Conservation (phyloP, 768 basidiomycete genomes). For the Gyrodon lividus region DNA sequence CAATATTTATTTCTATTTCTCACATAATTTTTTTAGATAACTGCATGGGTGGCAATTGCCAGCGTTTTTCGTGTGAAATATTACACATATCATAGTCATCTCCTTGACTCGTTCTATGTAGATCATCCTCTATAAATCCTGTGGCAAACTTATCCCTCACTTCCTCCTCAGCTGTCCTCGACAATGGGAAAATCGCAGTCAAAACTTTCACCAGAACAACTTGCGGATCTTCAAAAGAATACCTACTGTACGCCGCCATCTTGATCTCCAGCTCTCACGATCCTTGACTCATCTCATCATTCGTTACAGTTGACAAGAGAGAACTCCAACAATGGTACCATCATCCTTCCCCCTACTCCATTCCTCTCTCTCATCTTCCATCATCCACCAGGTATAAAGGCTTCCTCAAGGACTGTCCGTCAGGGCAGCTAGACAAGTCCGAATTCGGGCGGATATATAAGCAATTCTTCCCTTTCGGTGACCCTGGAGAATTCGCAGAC, state of each 20-base stretch:
- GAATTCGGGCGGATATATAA: constrained; percentile 98
- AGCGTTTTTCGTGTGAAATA: constrained; percentile 8
- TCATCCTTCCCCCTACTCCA: constrained; percentile 8
- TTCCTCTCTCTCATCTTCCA: constrained; percentile 10
- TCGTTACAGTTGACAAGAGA: constrained; percentile 83
- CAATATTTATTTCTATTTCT: background rate
- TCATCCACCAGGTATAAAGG: constrained; percentile 84
- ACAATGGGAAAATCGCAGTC: constrained; percentile 97
- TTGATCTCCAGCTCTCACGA: constrained; percentile 8
- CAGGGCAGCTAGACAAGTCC: constrained; percentile 91
- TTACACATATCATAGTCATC: background rate
- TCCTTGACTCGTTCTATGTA: constrained; percentile 1
- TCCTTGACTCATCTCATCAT: constrained; percentile 13
- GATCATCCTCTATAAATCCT: constrained; percentile 2
- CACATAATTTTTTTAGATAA: constrained; percentile 3
- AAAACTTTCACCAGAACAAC: constrained; percentile 92
- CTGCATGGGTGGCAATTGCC: too few species aligned
- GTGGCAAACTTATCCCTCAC: background rate
- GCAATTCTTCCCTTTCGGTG: constrained; percentile 99
- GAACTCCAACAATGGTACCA: constrained; percentile 91
- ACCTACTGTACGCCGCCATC: constrained; percentile 78
- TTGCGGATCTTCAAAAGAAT: constrained; percentile 93
- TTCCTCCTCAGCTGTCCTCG: constrained; percentile 25
- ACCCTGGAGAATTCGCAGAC: constrained; percentile 94
- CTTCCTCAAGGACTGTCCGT: constrained; percentile 97